A percentile compares a stretch with the other conserved stretches of the same genome.
Conservation (phyloP, 352 stramenopile genomes). For the Phytophthora colocasiae region DNA sequence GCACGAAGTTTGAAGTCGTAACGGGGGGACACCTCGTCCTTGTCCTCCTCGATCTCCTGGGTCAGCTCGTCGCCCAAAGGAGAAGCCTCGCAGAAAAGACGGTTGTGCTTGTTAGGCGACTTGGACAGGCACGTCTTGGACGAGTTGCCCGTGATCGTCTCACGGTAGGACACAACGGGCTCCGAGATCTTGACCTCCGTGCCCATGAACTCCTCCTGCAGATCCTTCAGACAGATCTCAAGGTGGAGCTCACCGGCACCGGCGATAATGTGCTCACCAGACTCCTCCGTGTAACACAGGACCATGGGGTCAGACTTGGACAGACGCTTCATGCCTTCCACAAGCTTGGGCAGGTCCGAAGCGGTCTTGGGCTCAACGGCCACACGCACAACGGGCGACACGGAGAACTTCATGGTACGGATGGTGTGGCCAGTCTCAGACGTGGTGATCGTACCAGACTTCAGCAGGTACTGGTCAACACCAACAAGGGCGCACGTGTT, state of each 20-base stretch:
- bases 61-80: conserved; percentile 95
- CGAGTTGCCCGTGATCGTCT: conserved; percentile 97
- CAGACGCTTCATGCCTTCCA: conserved; percentile 99
- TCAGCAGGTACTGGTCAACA: conserved; percentile 99
- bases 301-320: conserved; percentile 99
- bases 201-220: conserved; percentile 99
- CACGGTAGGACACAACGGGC: conserved; percentile 99
- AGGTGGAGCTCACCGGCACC: conserved; percentile 99
- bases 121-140: conserved; percentile 98
- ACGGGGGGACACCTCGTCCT: conserved; percentile 89
- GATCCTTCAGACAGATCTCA: conserved; percentile 99
- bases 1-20: conserved; percentile 98
- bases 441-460: conserved; percentile 99
- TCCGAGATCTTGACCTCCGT: conserved; percentile 99
- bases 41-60: conserved; percentile 97
- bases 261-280: conserved; percentile 99
- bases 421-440: conserved; percentile 98
- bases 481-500: conserved; percentile 99
- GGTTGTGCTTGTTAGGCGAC: conserved; percentile 99
- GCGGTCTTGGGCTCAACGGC: conserved; percentile 99
- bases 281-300: conserved; percentile 99
- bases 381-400: conserved; percentile 99
- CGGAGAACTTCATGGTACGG: conserved; percentile 99
- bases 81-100: conserved; percentile 97
- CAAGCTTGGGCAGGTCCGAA: conserved; percentile 99